A percentile compares a stretch with the other conserved stretches of the same genome.
phyloP scores from a whole-genome alignment of 139 green algal genomes.

The Chlorella sp. region DNA sequence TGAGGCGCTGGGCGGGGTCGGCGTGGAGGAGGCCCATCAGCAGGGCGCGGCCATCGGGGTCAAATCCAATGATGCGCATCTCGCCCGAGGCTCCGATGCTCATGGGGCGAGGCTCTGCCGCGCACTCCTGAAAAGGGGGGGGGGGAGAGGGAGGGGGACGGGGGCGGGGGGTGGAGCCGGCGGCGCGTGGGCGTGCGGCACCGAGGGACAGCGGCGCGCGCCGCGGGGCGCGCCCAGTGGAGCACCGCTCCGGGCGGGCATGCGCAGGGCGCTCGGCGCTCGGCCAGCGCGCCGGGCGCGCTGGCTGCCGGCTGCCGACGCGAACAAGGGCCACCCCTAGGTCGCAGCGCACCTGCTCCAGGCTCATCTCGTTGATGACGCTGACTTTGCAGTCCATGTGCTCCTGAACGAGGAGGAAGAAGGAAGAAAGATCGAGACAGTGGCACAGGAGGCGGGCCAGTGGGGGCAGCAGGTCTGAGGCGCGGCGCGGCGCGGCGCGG shows the following conservation, averaged over 20 bases:
- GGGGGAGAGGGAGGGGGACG: background rate
- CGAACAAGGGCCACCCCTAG: background rate
- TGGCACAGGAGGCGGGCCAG: background rate
- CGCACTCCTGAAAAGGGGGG: background rate
- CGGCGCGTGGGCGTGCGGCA: background rate
- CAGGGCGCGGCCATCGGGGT: slow-evolving; percentile 9
- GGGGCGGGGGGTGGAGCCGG: background rate
- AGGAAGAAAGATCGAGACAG: background rate
- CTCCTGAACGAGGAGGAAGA: background rate
- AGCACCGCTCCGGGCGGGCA: background rate
- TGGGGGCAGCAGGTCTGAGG: background rate
- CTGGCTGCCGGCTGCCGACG: background rate
- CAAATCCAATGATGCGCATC: slow-evolving; percentile 30
- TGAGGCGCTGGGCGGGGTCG: slow-evolving; percentile 35
- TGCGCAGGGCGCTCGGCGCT: no score
- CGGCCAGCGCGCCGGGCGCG: background rate
- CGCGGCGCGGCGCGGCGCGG: no score
- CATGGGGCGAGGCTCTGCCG: background rate
- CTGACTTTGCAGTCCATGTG: slow-evolving; percentile 27
- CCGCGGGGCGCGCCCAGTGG: background rate
- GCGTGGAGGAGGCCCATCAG: slow-evolving; percentile 32
- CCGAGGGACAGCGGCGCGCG: background rate
- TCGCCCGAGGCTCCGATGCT: background rate
- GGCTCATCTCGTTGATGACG: slow-evolving; percentile 27
- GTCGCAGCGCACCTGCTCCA: background rate